Base-by-base conservation (phyloP, 1,284 basidiomycete genomes). In the Rhodotorula glutinis region DNA sequence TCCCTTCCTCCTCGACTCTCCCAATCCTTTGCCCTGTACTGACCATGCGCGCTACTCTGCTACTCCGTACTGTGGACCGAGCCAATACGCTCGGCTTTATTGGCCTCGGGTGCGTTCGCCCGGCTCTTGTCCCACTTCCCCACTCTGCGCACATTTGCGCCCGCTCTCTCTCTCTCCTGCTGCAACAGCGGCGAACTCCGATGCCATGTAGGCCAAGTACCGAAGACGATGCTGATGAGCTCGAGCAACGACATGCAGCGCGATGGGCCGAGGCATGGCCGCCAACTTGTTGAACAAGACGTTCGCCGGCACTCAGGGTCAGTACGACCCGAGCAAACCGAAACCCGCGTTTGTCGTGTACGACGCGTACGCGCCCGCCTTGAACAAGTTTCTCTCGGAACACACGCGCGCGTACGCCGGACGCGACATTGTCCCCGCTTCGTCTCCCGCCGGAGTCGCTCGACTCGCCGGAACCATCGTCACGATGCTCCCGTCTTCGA, bases 221-320 rank as follows among this genome's bases (percentile, higher is more conserved):
- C n/a, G n/a, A n/a, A n/a, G n/a, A n/a, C n/a, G 21, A 7, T 4
- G 30, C 53, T 19, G 27, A 38, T n/a, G 23, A 7, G 14, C 11
- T 17, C 46, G 13, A 4, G 2, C 5, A 4, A 25, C 9, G 21
- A 9, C 19, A 0, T 21, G 38, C 57, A 62, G 72, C 29, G 72
- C 67, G 21, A 91, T 92, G 90, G 90, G 90, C 41, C 85, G 84
- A 57, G 86, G 89, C 76, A 91, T 91, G 90, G 90, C 90, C 23
- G 83, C 82, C 78, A 91, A 91, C 78, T 82, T 91, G 59, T 68
- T 77, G 55, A 64, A 64, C 56, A 76, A 77, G 60, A 64, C 73
- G 17, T 70, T 75, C 61, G 63, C 66, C 9, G 66, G 56, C n/a
- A 47, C 60, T 19, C 49, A 60, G 16, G 66, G 63, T 13, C 66